A percentile compares a stretch with the other conserved stretches of the same genome.
These are phyloP conservation scores for Phaeolepiota aurea DNA, from an alignment of 768 basidiomycete species.

Conservation along the genomic window DNA sequence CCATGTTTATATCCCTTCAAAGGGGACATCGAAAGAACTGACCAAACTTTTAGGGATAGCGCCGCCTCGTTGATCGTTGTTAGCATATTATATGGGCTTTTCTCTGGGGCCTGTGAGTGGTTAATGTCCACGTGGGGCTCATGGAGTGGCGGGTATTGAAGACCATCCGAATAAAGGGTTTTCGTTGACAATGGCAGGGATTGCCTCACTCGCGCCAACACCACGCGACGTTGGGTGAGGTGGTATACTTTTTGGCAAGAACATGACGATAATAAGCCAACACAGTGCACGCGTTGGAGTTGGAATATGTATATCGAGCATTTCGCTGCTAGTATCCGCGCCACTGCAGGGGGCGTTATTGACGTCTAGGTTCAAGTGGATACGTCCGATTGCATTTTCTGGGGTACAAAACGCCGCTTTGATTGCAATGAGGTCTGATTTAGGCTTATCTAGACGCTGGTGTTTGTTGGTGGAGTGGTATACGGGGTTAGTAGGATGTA, in stretches of 20 bases:
- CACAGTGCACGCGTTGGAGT: constrained; percentile 27
- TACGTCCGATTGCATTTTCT: constrained; percentile 22
- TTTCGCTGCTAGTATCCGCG: constrained; percentile 22
- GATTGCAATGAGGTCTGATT: too few species aligned
- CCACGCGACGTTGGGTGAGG: constrained; percentile 27
- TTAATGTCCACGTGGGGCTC: too few species aligned
- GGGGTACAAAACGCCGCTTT: too few species aligned
- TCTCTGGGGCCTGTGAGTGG: constrained; percentile 36
- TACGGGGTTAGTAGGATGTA: too few species aligned
- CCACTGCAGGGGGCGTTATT: constrained; percentile 28
- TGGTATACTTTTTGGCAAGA: too few species aligned
- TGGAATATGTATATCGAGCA: constrained; percentile 21
- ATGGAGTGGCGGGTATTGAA: too few species aligned
- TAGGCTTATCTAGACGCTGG: too few species aligned
- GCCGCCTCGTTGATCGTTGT: constrained; percentile 28
- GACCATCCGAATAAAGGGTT: too few species aligned
- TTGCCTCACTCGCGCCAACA: constrained; percentile 20
- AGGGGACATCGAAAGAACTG: not conserved
- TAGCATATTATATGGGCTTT: constrained; percentile 37
- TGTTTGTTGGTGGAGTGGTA: too few species aligned
- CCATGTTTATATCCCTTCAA: not conserved
- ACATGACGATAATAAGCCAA: too few species aligned
- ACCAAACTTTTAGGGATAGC: constrained; percentile 17
- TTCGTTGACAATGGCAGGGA: constrained; percentile 20
- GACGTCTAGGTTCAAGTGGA: constrained; percentile 20